Base-by-base conservation (phyloP, 768 basidiomycete species). In the Leccinellum rugosiceps region DNA sequence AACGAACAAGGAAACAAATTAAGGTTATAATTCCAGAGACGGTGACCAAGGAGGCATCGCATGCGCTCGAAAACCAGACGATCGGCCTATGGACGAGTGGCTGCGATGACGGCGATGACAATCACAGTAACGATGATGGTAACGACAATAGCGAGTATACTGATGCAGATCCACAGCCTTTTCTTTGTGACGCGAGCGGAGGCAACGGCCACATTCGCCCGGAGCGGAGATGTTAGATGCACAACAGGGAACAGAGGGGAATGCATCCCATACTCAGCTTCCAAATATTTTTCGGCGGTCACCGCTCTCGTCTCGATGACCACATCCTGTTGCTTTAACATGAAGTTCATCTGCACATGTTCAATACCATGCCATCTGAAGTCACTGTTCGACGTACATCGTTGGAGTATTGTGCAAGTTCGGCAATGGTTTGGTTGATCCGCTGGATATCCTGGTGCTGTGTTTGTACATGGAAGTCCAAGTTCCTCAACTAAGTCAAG, bases 91-190 rank as follows among this genome's bases (percentile, higher is more conserved):
- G 78, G 77, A 54, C 73, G 70, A 53, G 72, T 71, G 48, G 68
- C 75, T 62, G 78, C 75, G 51, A 79, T 76, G 47, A 73, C 78
- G 25, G 82, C 72, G 25, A 87, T 79, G 53, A 93, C 65, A 57
- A 92, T 66, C 31, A 4, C 10, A 4, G 6, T 31, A 31, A 31
- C 31, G 2, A 31, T 10, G 10, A 13, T 10, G 9, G 8, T 31
- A 10, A 31, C 10, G 11, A 31, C 55, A 94, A 66, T 55, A 73
- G 67, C 4, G 31, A 31, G 10, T 58, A 93, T 83, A 74, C 84
- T 69, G 80, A 95, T 95, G 76, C 95, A 98, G 70, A 96, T 95
- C 94, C 94, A 97, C 66, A 94, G 86, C 82, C 96, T 98, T 75
- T 88, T 92, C 58, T 96, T 66, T 10, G 31, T 11, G 31, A 11